Percentiles rank a stretch among this genome's conserved stretches.
Conservation (phyloP, 1,284 basidiomycete genomes). For the Rhodotorula sp. region DNA sequence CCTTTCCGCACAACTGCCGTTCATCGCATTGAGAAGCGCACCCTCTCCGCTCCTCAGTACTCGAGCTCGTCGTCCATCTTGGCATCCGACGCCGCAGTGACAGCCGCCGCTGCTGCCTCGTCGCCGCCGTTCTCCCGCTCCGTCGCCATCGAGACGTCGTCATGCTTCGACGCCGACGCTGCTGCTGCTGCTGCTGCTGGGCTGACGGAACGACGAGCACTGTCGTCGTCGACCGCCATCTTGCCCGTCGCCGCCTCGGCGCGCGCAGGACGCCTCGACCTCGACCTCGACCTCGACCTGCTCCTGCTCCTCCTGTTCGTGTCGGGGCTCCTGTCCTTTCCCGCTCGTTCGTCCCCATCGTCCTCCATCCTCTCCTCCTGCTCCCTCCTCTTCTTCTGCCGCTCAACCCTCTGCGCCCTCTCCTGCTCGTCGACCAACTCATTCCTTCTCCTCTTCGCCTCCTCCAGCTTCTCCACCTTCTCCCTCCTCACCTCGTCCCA, state of each 20-base stretch:
- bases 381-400: constrained; percentile 23
- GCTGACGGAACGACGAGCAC: not conserved
- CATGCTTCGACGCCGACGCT: not conserved
- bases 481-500: constrained; percentile 15
- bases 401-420: constrained; percentile 21
- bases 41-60: constrained; percentile 6
- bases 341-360: not conserved
- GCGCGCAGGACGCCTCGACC: not conserved
- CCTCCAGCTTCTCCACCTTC: constrained; percentile 5
- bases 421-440: constrained; percentile 11
- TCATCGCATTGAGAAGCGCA: too few species aligned
- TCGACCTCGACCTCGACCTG: not conserved
- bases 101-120: not conserved
- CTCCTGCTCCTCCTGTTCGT: not conserved
- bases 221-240: not conserved
- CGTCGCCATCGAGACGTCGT: constrained; percentile 1
- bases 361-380: constrained; percentile 24
- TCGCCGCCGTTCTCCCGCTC: not conserved
- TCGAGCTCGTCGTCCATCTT: constrained; percentile 26
- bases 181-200: not conserved
- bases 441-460: constrained; percentile 3
- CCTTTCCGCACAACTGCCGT: too few species aligned
- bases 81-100: not conserved
- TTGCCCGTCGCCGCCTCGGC: not conserved
- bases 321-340: not conserved